Evolutionary conservation across 1,139 yeast genomes (phyloP), one percentile per base, ranked within the genome.

Genomic region (Lodderomyces parapsilosis): DNA sequence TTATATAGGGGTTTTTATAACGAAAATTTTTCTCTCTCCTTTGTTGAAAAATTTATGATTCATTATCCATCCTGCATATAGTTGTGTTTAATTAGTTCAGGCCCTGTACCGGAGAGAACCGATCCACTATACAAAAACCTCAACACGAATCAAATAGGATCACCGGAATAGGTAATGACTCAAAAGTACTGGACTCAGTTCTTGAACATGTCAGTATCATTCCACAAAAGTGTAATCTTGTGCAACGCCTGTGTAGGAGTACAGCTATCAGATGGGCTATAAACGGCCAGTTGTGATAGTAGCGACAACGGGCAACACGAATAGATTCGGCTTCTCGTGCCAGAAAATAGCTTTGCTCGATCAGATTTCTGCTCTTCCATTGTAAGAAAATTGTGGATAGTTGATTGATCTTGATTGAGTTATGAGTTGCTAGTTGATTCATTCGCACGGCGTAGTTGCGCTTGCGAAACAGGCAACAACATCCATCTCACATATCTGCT

Each of bases 31-130:
- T 38, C 40, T 44, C 38, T 23, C 33, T 13, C 17, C 31, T 27
- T 27, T 13, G 38, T 33, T 31, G 25, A 38, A 43, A 45, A n/a
- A 20, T 31, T 42, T 42, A 35, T 30, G 33, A 30, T 15, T 30
- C 33, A 30, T 30, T 15, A 15, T 13, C 11, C 9, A 15, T 20
- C 25, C 46, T 45, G 48, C 36, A 45, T 39, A 43, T 22, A 40
- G 23, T 6, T 6, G 23, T 6, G 39, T 20, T 8, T 10, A 7
- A 2, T 2, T 14, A 32, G 13, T 36, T n/a, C 43, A 38, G 43
- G 43, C 35, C 43, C 43, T 41, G 39, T 31, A 30, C 28, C 32
- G 39, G 40, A 22, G 24, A 22, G 14, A 4, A n/a, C 9, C 13
- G 18, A 13, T 17, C 18, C 23, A n/a, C n/a, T n/a, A n/a, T n/a